These are phyloP conservation scores for rapeseed (Brassica napus) DNA, from an alignment of 345 rosid genomes.

Conservation along the genomic window DNA sequence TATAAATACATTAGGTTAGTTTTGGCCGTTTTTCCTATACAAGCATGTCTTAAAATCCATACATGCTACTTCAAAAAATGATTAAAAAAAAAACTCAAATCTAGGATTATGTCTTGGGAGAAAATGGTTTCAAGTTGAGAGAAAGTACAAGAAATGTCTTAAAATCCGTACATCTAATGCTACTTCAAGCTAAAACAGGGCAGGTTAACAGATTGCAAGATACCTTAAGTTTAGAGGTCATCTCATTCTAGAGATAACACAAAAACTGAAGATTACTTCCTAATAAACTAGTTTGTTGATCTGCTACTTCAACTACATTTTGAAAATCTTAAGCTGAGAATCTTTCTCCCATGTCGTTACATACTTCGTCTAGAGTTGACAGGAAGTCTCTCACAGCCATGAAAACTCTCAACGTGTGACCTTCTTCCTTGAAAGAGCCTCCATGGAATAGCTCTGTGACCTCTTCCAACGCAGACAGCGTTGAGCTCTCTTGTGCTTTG, in stretches of 20 bases:
- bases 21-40: too few species aligned
- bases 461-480: constrained; percentile 72
- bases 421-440: constrained; percentile 82
- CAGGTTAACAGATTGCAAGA: neutral
- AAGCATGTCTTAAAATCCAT: too few species aligned
- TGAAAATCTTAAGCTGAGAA: neutral
- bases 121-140: neutral
- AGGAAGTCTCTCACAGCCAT: constrained; percentile 87
- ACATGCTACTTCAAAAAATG: neutral
- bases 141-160: neutral
- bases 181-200: neutral
- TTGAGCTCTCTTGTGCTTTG: constrained; percentile 76
- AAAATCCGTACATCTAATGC: neutral
- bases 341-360: constrained; percentile 69
- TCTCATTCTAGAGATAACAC: neutral
- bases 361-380: constrained; percentile 64
- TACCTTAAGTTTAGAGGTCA: neutral
- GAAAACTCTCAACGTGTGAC: constrained; percentile 85
- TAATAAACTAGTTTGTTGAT: neutral
- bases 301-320: constrained; percentile 19
- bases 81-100: neutral
- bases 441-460: constrained; percentile 92
- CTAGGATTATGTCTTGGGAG: neutral
- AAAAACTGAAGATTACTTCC: neutral
- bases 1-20: too few species aligned